These are phyloP conservation scores for Deinandra increscens DNA, from an alignment of 129 eudicot species.

Conservation along the genomic window DNA sequence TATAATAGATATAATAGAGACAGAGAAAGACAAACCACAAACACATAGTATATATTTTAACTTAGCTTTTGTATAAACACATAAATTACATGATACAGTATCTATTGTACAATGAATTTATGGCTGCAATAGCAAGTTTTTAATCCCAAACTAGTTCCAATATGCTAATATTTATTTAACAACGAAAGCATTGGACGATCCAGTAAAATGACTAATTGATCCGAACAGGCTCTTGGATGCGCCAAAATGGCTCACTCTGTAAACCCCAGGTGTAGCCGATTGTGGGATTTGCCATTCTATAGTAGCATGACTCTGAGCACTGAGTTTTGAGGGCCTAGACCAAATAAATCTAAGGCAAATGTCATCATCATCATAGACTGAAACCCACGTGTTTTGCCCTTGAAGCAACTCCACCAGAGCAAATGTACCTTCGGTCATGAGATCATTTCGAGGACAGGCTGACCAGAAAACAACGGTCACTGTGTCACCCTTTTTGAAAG, in stretches of 20 bases:
- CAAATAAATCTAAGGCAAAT: constrained; percentile 90
- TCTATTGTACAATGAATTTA: constrained; percentile 22
- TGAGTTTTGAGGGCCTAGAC: constrained; percentile 85
- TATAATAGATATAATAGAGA: too few species aligned
- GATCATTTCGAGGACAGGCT: constrained; percentile 94
- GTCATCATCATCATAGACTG: constrained; percentile 90
- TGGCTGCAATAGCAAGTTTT: constrained; percentile 12
- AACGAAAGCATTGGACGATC: constrained; percentile 83
- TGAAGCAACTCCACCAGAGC: constrained; percentile 76
- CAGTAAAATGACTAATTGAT: constrained; percentile 77
- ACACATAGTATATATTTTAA: neutral
- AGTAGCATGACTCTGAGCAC: constrained; percentile 73
- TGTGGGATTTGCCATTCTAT: constrained; percentile 88
- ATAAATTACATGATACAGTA: constrained; percentile 36
- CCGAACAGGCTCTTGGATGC: constrained; percentile 79
- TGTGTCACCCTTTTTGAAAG: constrained; percentile 66
- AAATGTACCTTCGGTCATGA: constrained; percentile 99
- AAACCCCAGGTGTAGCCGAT: constrained; percentile 63
- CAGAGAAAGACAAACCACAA: neutral
- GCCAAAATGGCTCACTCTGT: constrained; percentile 90
- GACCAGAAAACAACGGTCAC: constrained; percentile 75
- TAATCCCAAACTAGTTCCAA: constrained; percentile 4
- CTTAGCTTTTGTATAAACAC: constrained; percentile 21
- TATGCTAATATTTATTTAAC: constrained; percentile 40
- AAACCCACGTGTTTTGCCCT: constrained; percentile 71